Conservation (phyloP, 345 rosid genomes). For the Populus deltoides region DNA sequence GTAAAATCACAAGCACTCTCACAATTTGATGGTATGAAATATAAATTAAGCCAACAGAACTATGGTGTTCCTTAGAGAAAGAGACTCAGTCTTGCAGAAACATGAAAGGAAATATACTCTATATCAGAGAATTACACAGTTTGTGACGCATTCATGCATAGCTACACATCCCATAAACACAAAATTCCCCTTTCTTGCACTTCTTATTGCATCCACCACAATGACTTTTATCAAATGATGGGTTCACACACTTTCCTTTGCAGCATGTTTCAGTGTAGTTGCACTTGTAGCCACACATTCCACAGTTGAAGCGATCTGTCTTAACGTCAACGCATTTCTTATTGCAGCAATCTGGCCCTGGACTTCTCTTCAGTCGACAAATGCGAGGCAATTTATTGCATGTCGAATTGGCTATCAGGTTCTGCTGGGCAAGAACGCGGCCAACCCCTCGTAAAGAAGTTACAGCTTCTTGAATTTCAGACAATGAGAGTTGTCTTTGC, state of each 20-base stretch:
- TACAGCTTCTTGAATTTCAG: slow-evolving; percentile 5
- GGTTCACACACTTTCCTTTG: slow-evolving; percentile 31
- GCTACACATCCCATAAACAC: slow-evolving; percentile 35
- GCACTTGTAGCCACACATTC: slow-evolving; percentile 37
- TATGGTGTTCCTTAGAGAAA: background rate
- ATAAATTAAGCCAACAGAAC: no score
- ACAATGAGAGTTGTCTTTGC: background rate
- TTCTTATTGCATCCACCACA: slow-evolving; percentile 34
- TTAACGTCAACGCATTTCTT: slow-evolving; percentile 31
- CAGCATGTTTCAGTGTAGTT: slow-evolving; percentile 23
- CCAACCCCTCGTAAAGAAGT: slow-evolving; percentile 14
- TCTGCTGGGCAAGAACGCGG: background rate
- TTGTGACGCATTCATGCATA: slow-evolving; percentile 13
- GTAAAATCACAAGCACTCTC: no score
- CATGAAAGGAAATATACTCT: no score
- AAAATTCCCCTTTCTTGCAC: slow-evolving; percentile 29
- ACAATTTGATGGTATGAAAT: no score
- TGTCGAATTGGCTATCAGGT: background rate
- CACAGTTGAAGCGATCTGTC: slow-evolving; percentile 26
- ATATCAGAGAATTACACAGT: background rate
- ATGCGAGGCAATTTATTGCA: slow-evolving; percentile 17
- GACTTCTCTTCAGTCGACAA: slow-evolving; percentile 28
- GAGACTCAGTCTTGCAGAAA: background rate
- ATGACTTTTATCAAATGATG: slow-evolving; percentile 3
- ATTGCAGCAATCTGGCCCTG: slow-evolving; percentile 37